phyloP scores from a whole-genome alignment of 805 yeast species.

The Metschnikowia sp. region DNA sequence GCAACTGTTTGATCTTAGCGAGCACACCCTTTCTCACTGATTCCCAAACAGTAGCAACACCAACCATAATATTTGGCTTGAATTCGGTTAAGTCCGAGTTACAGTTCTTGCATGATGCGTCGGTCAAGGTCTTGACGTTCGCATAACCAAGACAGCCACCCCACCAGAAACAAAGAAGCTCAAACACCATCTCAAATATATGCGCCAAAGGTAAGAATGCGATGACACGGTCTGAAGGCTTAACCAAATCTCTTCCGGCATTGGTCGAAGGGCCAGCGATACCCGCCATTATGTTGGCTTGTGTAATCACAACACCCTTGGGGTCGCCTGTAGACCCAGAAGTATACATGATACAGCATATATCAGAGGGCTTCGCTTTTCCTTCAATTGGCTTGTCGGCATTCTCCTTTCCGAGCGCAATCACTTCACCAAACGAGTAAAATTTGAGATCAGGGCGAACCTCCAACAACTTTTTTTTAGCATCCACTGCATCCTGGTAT shows the following conservation, averaged over 20 bases:
- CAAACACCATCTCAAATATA: slow-evolving; percentile 89
- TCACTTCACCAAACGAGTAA: slow-evolving; percentile 60
- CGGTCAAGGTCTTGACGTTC: slow-evolving; percentile 85
- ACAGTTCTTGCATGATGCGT: slow-evolving; percentile 77
- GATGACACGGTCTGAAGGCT: slow-evolving; percentile 65
- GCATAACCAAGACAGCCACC: slow-evolving; percentile 91
- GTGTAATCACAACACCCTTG: slow-evolving; percentile 74
- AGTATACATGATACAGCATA: slow-evolving; percentile 80
- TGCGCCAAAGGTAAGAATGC: slow-evolving; percentile 95
- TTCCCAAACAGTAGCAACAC: slow-evolving; percentile 99
- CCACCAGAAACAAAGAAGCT: slow-evolving; percentile 78
- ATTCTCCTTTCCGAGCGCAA: slow-evolving; percentile 59
- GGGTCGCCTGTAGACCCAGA: slow-evolving; percentile 86
- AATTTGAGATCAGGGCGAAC: slow-evolving; percentile 77
- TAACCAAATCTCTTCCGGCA: slow-evolving; percentile 51
- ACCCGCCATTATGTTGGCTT: slow-evolving; percentile 74
- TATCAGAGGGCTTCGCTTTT: slow-evolving; percentile 55
- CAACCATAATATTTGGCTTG: slow-evolving; percentile 92
- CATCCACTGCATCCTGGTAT: slow-evolving; percentile 54
- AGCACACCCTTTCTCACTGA: slow-evolving; percentile 88
- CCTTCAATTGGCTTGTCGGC: slow-evolving; percentile 27
- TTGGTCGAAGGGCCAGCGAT: slow-evolving; percentile 74
- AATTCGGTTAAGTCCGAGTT: slow-evolving; percentile 83
- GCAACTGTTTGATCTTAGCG: slow-evolving; percentile 64
- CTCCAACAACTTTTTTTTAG: slow-evolving; percentile 55